Conservation (phyloP, 164 flowering plant genomes). For the Chimonanthus salicifolius region DNA sequence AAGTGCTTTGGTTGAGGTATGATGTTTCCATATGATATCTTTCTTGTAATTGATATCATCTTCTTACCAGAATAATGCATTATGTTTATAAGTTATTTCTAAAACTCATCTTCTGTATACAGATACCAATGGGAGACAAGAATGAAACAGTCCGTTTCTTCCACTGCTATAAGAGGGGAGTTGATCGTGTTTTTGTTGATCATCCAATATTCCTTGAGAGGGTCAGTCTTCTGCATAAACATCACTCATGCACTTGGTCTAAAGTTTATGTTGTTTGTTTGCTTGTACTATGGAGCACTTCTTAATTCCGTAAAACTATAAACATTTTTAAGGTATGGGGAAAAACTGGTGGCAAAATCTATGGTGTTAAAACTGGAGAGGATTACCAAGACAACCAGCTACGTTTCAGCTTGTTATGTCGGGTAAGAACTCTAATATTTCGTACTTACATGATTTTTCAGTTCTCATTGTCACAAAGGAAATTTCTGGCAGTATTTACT, state of each 20-base stretch:
- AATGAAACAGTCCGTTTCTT: constrained; percentile 71
- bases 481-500: too few species aligned
- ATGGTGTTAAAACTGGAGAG: constrained; percentile 58
- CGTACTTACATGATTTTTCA: neutral
- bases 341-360: constrained; percentile 52
- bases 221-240: constrained; percentile 28
- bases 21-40: neutral
- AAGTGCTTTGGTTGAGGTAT: constrained; percentile 51
- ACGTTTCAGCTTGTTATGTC: constrained; percentile 72
- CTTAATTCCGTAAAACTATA: constrained; percentile 2
- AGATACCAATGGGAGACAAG: constrained; percentile 69
- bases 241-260: neutral
- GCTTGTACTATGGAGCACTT: neutral
- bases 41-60: neutral
- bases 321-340: constrained; percentile 49
- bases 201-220: constrained; percentile 84
- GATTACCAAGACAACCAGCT: constrained; percentile 73
- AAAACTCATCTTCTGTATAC: constrained; percentile 7
- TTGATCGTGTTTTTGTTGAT: constrained; percentile 94
- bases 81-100: neutral
- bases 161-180: constrained; percentile 93
- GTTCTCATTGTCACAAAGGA: neutral
- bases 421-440: constrained; percentile 23
- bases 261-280: neutral
- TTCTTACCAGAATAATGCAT: neutral